phyloP scores from a whole-genome alignment of 805 yeast genomes.

The Komagataella pseudopastoris region DNA sequence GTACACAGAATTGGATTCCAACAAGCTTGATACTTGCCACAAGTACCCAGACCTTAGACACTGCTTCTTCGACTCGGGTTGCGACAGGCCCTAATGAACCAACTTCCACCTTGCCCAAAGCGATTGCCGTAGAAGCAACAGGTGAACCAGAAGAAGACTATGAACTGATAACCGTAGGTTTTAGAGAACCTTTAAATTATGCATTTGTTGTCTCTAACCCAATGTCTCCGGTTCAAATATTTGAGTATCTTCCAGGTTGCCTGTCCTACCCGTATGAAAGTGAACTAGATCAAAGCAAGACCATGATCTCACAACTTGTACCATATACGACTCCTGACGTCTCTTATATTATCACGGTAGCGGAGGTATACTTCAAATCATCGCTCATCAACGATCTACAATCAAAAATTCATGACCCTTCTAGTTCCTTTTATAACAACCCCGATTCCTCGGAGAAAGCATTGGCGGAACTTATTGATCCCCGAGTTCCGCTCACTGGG shows the following conservation, averaged over 20 bases:
- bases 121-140: conserved; percentile 50
- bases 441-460: conserved; percentile 38
- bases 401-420: conserved; percentile 28
- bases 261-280: conserved; percentile 44
- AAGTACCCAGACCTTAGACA: conserved; percentile 12
- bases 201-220: conserved; percentile 68
- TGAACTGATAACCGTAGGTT: conserved; percentile 59
- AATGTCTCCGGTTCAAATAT: conserved; percentile 71
- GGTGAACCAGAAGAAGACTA: conserved; percentile 35
- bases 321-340: conserved; percentile 52
- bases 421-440: conserved; percentile 50
- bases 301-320: conserved; percentile 54
- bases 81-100: conserved; percentile 16
- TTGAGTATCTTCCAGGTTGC: conserved; percentile 71
- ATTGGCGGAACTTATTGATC: conserved; percentile 62
- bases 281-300: conserved; percentile 19
- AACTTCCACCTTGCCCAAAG: conserved; percentile 55
- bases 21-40: conserved; percentile 23
- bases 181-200: conserved; percentile 67
- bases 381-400: conserved; percentile 34
- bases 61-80: conserved; percentile 13
- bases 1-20: conserved; percentile 27
- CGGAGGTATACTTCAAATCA: conserved; percentile 72
- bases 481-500: conserved; percentile 44
- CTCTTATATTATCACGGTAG: conserved; percentile 72